Evolutionary conservation across 2,329 filamentous ascomycete genomes (phyloP).

Genomic region (Emmonsiellopsis sp.): DNA sequence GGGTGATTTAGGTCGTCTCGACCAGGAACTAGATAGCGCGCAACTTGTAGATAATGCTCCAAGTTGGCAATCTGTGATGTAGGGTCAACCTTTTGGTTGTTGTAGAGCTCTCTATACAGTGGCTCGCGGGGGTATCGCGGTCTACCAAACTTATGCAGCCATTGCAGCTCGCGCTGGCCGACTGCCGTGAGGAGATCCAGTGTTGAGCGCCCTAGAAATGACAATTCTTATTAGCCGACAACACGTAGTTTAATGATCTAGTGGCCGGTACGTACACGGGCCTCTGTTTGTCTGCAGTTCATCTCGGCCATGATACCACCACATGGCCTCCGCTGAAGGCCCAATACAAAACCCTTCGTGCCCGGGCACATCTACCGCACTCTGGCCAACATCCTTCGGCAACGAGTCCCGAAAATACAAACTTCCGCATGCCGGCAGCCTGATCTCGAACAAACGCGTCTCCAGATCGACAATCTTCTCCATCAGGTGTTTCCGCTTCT

Average conservation of each 20-base stretch:
- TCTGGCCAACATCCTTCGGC: not conserved
- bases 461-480: slow-evolving; percentile 10
- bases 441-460: slow-evolving; percentile 10
- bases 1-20: slow-evolving; percentile 23
- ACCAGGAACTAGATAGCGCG: not conserved
- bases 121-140: not conserved
- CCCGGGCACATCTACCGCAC: not conserved
- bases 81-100: not conserved
- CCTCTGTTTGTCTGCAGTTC: not conserved
- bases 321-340: not conserved
- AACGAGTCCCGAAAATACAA: slow-evolving; percentile 6
- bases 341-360: not conserved
- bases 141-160: not conserved
- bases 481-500: slow-evolving; percentile 15
- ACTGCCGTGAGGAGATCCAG: not conserved
- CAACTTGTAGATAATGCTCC: slow-evolving; percentile 5
- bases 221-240: not conserved
- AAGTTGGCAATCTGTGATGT: not conserved
- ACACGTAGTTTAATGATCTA: not conserved
- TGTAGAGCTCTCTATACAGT: slow-evolving; percentile 3
- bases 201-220: not conserved
- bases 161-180: not conserved
- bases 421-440: slow-evolving; percentile 11
- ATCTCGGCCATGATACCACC: not conserved
- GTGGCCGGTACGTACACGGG: not conserved